Base-by-base conservation (phyloP, 352 stramenopile species). In the Globisporangium yorkense region DNA sequence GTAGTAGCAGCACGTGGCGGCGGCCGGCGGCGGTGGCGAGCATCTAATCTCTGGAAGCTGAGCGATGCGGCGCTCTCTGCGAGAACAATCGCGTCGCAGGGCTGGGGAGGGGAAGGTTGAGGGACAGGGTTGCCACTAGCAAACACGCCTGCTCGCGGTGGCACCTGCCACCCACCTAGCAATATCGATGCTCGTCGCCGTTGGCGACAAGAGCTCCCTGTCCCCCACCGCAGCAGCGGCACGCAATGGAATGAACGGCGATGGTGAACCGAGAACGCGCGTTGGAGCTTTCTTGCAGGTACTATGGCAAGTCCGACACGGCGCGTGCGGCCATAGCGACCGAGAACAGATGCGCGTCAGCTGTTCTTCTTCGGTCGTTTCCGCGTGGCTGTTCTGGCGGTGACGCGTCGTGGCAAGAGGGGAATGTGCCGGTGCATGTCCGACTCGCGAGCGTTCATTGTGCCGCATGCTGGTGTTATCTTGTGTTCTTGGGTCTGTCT, bases 401-500 rank as follows among this genome's bases (percentile, higher is more conserved):
- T 37, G 33, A 37, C 33, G 33, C 33, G 33, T 37, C 33, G 33
- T 37, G 33, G 24, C 24, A 27, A 27, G 24, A 27, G 24, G 24
- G 24, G 24, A 27, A 27, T 27, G 24, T 27, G 24, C 24, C 24
- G 24, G 24, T 27, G 24, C 24, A 27, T 27, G 24, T 27, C 24
- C 24, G 1, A 27, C 33, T 37, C 33, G 33, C 33, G 24, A 27
- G 33, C 33, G 33, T 12, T 37, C 33, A 37, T 10, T 37, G 33
- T 37, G 33, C 9, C 9, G 33, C 33, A 10, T 37, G 33, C 9
- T 37, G 33, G 9, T 10, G 5, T 57, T 20, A 15, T 27, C n/a
- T 43, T 43, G 29, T 18, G 5, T 2, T 29, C 15, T 15, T 54
- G 18, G 24, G 21, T 52, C 27, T 37, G 43, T 57, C 54, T 75